Evolutionary conservation across 2,329 filamentous ascomycete species (phyloP).

Genomic region (Botrytis sinoallii): DNA sequence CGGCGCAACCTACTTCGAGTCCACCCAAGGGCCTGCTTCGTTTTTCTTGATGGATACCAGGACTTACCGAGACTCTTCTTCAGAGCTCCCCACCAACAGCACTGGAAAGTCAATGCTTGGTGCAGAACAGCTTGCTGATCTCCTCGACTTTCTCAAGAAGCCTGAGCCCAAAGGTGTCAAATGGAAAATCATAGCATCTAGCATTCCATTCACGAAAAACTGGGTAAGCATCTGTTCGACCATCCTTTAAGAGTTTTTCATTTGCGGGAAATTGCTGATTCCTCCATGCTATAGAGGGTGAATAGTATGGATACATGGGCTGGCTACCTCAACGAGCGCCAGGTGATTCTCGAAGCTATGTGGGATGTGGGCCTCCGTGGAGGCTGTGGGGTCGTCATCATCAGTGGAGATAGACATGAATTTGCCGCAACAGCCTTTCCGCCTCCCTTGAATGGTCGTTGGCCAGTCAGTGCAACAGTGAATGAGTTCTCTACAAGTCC

Average conservation of each 20-base stretch:
- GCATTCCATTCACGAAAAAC: constrained; percentile 95
- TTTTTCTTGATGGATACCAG: constrained; percentile 96
- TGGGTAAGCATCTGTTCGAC: constrained; percentile 51
- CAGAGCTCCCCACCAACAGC: constrained; percentile 56
- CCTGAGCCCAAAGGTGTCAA: constrained; percentile 73
- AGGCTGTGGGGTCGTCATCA: constrained; percentile 73
- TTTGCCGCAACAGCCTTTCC: constrained; percentile 85
- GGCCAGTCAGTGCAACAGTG: constrained; percentile 63
- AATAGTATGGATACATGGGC: constrained; percentile 91
- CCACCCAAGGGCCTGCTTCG: constrained; percentile 82
- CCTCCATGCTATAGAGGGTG: constrained; percentile 49
- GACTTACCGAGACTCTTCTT: constrained; percentile 72
- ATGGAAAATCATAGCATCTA: constrained; percentile 92
- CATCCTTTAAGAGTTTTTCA: neutral
- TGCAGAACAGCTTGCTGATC: constrained; percentile 69
- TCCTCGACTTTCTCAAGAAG: constrained; percentile 71
- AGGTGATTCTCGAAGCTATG: constrained; percentile 79
- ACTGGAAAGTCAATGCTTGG: constrained; percentile 85
- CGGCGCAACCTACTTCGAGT: constrained; percentile 80
- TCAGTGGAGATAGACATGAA: constrained; percentile 94
- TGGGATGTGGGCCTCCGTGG: constrained; percentile 74
- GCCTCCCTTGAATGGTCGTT: constrained; percentile 57
- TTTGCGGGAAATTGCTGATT: neutral
- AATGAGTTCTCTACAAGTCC: constrained; percentile 93
- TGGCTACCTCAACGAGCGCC: constrained; percentile 80